Evolutionary conservation across 768 basidiomycete species (phyloP).

Genomic region (Lactarius indigo): DNA sequence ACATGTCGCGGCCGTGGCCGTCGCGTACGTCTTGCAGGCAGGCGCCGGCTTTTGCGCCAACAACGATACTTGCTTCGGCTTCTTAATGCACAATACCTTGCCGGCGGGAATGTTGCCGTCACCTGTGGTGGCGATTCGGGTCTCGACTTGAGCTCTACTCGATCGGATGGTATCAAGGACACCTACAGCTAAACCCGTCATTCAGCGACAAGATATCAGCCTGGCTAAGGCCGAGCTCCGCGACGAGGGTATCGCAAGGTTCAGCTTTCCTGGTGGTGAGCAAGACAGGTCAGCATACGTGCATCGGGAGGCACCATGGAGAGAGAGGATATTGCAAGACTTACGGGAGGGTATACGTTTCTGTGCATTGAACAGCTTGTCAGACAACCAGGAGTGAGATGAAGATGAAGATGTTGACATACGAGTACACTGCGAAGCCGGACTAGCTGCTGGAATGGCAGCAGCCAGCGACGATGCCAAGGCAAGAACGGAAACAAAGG

Average conservation of each 20-base stretch:
- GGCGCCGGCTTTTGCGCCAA: not conserved
- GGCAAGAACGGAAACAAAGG: slow-evolving; percentile 2
- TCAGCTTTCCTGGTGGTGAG: not conserved
- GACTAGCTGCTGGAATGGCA: not conserved
- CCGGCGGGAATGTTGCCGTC: not conserved
- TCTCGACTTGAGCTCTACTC: not conserved
- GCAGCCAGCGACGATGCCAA: not conserved
- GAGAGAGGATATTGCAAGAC: not conserved
- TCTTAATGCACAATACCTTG: not conserved
- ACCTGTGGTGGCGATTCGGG: not conserved
- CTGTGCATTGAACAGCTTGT: not conserved
- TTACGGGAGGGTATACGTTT: not conserved
- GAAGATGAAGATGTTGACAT: not conserved
- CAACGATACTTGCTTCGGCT: no score
- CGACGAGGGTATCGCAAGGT: not conserved
- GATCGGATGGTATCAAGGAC: not conserved
- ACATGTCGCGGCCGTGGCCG: slow-evolving; percentile 9
- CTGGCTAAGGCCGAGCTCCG: not conserved
- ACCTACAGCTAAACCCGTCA: slow-evolving; percentile 5
- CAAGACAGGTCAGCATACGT: not conserved
- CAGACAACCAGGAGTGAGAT: no score
- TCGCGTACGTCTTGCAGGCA: slow-evolving; percentile 11
- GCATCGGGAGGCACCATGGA: not conserved
- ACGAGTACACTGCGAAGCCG: no score
- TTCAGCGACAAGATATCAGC: not conserved